phyloP scores from a whole-genome alignment of 345 rosid species.

The Populus pruinosa region DNA sequence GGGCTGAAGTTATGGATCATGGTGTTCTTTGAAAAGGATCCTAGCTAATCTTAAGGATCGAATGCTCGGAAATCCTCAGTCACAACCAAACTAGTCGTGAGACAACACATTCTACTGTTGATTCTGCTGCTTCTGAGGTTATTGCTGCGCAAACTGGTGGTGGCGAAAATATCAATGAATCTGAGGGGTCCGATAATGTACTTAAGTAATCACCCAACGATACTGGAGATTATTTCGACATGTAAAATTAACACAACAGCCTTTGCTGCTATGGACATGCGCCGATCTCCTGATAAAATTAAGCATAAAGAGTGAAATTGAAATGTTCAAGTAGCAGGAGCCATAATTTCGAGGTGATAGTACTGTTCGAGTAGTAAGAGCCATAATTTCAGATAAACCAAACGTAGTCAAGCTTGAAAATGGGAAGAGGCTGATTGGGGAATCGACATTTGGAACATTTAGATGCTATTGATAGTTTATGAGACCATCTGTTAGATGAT shows the following conservation, averaged over 20 bases:
- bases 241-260: not conserved
- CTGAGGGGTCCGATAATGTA: not conserved
- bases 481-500: too few relatives aligned
- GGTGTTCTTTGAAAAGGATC: constrained; percentile 26
- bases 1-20: not conserved
- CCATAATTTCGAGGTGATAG: not conserved
- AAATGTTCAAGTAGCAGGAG: not conserved
- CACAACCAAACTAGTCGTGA: constrained; percentile 9
- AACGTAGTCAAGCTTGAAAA: not conserved
- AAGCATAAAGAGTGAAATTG: not conserved
- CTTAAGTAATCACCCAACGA: not conserved
- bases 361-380: constrained; percentile 8
- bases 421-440: constrained; percentile 11
- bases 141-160: not conserved
- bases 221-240: not conserved
- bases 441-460: not conserved
- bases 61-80: constrained; percentile 15
- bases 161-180: not conserved
- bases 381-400: not conserved
- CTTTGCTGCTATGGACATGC: not conserved
- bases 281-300: not conserved
- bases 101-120: constrained; percentile 11
- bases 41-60: constrained; percentile 21
- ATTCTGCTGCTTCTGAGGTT: not conserved
- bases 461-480: too few relatives aligned